Evolutionary conservation across 805 yeast genomes (phyloP).

Genomic region (Brettanomyces custersianus): DNA sequence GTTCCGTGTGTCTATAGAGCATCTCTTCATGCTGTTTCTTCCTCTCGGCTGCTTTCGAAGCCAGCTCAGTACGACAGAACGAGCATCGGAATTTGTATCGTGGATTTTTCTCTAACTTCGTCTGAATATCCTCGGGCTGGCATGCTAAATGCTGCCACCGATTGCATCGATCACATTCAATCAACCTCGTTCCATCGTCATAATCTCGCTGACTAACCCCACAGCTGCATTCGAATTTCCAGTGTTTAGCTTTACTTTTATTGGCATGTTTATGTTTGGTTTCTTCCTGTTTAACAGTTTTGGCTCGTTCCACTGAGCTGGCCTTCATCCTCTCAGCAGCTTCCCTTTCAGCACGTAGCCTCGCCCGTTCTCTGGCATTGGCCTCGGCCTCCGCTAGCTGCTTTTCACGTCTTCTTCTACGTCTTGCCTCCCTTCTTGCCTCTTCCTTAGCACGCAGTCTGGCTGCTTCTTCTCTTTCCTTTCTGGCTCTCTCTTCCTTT

Average conservation of each 20-base stretch:
- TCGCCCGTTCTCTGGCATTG: slow-evolving; percentile 26
- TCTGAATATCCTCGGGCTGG: slow-evolving; percentile 21
- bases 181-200: slow-evolving; percentile 29
- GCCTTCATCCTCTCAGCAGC: slow-evolving; percentile 9
- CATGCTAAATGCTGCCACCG: slow-evolving; percentile 33
- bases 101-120: slow-evolving; percentile 15
- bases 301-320: slow-evolving; percentile 16
- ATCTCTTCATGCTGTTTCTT: neutral
- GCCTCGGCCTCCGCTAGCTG: slow-evolving; percentile 12
- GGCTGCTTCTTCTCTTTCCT: slow-evolving; percentile 35
- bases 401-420: slow-evolving; percentile 27
- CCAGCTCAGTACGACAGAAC: slow-evolving; percentile 5
- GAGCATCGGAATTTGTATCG: slow-evolving; percentile 12
- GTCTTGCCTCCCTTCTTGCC: slow-evolving; percentile 33
- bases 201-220: slow-evolving; percentile 28
- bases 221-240: slow-evolving; percentile 33
- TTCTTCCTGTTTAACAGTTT: slow-evolving; percentile 22
- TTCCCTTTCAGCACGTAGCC: slow-evolving; percentile 24
- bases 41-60: neutral
- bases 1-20: neutral
- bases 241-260: slow-evolving; percentile 9
- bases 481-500: slow-evolving; percentile 44
- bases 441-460: slow-evolving; percentile 36
- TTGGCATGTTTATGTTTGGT: slow-evolving; percentile 11
- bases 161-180: slow-evolving; percentile 27